Percentiles rank a stretch among this genome's conserved stretches.
Conservation (phyloP, 2,329 filamentous ascomycete species). For the Aspergillus sp. region DNA sequence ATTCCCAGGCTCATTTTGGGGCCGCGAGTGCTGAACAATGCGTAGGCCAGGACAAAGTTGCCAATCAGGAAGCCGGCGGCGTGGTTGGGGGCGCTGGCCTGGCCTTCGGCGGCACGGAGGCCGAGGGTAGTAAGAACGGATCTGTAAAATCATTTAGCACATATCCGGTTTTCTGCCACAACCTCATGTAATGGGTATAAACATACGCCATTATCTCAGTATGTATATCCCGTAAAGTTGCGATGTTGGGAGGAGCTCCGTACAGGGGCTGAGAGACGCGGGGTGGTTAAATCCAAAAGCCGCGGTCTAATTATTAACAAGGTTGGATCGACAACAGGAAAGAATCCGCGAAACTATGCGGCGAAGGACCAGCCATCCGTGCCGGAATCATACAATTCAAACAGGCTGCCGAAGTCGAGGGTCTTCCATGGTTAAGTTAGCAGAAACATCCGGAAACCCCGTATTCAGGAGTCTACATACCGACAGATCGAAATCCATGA, state of each 20-base stretch:
- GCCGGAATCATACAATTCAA: slow-evolving; percentile 20
- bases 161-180: no score
- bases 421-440: slow-evolving; percentile 15
- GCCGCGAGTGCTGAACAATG: slow-evolving; percentile 27
- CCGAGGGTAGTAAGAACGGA: slow-evolving; percentile 16
- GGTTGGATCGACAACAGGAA: neutral
- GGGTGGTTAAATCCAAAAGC: neutral
- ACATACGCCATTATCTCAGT: no score
- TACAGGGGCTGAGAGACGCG: neutral
- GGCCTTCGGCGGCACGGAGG: slow-evolving; percentile 12
- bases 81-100: slow-evolving; percentile 14
- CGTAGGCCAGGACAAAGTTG: slow-evolving; percentile 35
- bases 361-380: neutral
- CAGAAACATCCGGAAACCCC: neutral
- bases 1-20: slow-evolving; percentile 25
- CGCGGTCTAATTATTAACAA: neutral
- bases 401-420: slow-evolving; percentile 23
- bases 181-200: no score
- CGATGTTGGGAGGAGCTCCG: no score
- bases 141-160: neutral
- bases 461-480: neutral
- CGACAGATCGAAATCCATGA: slow-evolving; percentile 10
- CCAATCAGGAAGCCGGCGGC: slow-evolving; percentile 28
- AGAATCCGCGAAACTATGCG: neutral
- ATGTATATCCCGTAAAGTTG: no score